Conservation (phyloP, 192 early-diverging fungal species). For the Polychytrium aggregatum region DNA sequence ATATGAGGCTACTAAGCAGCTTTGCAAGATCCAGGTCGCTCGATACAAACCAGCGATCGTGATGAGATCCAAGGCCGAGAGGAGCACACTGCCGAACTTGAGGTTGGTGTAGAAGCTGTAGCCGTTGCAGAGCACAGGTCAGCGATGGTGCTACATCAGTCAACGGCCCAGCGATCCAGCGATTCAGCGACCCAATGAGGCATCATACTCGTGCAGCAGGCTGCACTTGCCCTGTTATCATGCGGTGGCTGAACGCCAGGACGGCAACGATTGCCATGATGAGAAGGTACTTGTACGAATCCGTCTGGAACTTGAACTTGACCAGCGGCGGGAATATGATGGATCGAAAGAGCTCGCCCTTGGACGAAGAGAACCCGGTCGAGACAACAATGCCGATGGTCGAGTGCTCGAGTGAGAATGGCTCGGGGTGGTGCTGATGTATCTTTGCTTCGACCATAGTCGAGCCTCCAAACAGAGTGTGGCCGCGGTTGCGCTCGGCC, state of each 20-base stretch:
- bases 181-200: no score
- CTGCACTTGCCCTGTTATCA: constrained; percentile 12
- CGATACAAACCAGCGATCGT: constrained; percentile 25
- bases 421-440: background rate
- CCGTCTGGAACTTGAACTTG: constrained; percentile 36
- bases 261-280: constrained; percentile 23
- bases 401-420: background rate
- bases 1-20: background rate
- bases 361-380: constrained; percentile 30
- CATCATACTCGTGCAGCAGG: no score
- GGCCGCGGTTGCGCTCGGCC: constrained; percentile 11
- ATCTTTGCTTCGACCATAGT: constrained; percentile 11
- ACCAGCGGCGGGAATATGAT: constrained; percentile 28
- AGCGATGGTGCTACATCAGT: background rate
- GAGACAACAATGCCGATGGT: constrained; percentile 25
- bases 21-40: background rate
- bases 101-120: background rate
- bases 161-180: background rate
- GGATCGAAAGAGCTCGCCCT: constrained; percentile 31
- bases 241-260: constrained; percentile 22
- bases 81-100: background rate
- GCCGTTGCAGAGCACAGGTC: background rate
- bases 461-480: constrained; percentile 27
- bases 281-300: constrained; percentile 26
- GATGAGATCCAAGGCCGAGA: constrained; percentile 30